Conservation (phyloP, 2,329 filamentous ascomycete species). For the Leptosphaerulina australis region DNA sequence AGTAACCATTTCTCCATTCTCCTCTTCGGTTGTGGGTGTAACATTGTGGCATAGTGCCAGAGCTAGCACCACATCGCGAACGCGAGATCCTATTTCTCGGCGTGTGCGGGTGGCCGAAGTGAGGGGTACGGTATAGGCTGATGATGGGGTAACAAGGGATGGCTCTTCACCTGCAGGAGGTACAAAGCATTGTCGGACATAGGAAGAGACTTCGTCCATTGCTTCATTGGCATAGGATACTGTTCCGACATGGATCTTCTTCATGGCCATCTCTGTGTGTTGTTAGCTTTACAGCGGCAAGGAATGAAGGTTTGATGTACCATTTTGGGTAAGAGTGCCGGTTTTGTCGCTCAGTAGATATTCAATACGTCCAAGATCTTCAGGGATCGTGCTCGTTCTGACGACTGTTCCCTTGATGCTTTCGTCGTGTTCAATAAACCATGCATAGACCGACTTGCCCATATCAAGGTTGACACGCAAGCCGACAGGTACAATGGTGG, state of each 20-base stretch:
- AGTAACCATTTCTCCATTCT: constrained; percentile 75
- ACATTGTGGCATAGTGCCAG: constrained; percentile 96
- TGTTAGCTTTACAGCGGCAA: constrained; percentile 19
- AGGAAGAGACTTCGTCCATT: constrained; percentile 93
- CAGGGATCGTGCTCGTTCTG: constrained; percentile 94
- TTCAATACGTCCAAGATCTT: constrained; percentile 93
- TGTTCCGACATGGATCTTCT: constrained; percentile 97
- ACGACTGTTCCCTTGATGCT: constrained; percentile 93
- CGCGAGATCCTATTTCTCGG: constrained; percentile 89
- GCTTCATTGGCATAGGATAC: constrained; percentile 98
- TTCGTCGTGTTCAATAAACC: constrained; percentile 89
- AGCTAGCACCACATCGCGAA: constrained; percentile 90
- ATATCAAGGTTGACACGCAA: constrained; percentile 95
- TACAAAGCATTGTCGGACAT: constrained; percentile 83
- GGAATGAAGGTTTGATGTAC: constrained; percentile 40
- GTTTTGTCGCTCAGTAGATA: constrained; percentile 98
- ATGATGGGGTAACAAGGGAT: constrained; percentile 75
- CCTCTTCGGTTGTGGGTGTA: constrained; percentile 85
- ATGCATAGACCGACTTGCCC: constrained; percentile 95
- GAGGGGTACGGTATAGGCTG: constrained; percentile 66
- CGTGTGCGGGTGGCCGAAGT: constrained; percentile 78
- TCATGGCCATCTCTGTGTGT: constrained; percentile 85
- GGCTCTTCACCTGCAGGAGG: constrained; percentile 40
- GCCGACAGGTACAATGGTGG: constrained; percentile 98
- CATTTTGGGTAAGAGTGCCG: constrained; percentile 94